These are phyloP conservation scores for Pestalotiopsis sp. DNA, from an alignment of 2,329 filamentous ascomycete genomes.

Conservation along the genomic window DNA sequence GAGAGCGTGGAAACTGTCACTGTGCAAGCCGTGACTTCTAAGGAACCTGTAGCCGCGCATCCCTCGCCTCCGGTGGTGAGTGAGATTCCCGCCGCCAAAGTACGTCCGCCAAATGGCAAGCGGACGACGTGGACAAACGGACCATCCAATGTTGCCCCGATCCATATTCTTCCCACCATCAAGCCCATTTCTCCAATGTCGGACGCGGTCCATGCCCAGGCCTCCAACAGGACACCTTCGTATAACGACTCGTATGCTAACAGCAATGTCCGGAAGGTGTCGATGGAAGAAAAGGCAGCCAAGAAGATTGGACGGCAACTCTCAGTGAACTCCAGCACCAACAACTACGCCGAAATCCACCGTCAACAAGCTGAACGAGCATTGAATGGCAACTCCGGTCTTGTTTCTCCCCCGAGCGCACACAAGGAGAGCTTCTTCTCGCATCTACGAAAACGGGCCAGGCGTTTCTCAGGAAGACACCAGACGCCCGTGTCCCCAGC, in stretches of 20 bases:
- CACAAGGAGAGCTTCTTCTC: slow-evolving; percentile 98
- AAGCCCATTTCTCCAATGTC: slow-evolving; percentile 95
- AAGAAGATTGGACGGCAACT: slow-evolving; percentile 96
- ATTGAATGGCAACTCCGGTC: slow-evolving; percentile 76
- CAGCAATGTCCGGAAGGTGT: slow-evolving; percentile 35
- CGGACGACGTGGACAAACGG: slow-evolving; percentile 93
- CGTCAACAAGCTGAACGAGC: slow-evolving; percentile 89
- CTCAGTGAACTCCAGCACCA: slow-evolving; percentile 87
- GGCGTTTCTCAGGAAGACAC: slow-evolving; percentile 88
- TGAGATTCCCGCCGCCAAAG: slow-evolving; percentile 44
- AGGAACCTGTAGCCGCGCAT: slow-evolving; percentile 43
- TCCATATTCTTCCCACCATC: slow-evolving; percentile 94
- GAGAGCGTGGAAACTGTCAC: slow-evolving; percentile 65
- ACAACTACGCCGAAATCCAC: slow-evolving; percentile 88
- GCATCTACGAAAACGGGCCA: slow-evolving; percentile 88
- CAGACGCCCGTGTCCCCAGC: slow-evolving; percentile 77
- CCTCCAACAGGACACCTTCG: slow-evolving; percentile 62
- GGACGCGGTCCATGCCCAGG: slow-evolving; percentile 87
- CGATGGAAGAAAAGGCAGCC: slow-evolving; percentile 62
- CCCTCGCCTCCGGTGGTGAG: slow-evolving; percentile 28
- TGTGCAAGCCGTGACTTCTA: slow-evolving; percentile 41
- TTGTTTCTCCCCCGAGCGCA: slow-evolving; percentile 74
- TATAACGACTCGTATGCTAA: slow-evolving; percentile 51
- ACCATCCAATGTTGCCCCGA: slow-evolving; percentile 76
- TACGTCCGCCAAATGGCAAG: slow-evolving; percentile 65